Evolutionary conservation across 805 yeast species (phyloP), one percentile per base, ranked within the genome.

Genomic region (Hemisphaericaspora nanyangensis): DNA sequence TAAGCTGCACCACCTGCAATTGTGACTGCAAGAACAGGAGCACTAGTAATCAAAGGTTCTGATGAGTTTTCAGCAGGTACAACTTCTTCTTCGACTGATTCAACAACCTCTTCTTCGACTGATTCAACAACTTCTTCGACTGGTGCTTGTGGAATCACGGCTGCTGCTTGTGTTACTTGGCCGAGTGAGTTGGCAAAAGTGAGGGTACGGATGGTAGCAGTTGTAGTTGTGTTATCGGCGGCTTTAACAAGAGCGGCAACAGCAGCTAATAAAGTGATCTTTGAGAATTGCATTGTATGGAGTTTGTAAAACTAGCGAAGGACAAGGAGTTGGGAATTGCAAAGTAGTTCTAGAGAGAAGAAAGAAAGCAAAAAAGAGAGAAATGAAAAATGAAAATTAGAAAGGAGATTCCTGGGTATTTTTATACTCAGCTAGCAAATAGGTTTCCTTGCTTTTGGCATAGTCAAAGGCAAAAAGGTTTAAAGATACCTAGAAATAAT

Each of bases 1-100:
- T n/a, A n/a, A n/a, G n/a, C n/a, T n/a, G n/a, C n/a, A n/a, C n/a
- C n/a, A n/a, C n/a, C n/a, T 46, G 63, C 59, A 34, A 55, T 49
- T 39, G 55, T 42, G 37, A 54, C 41, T 49, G 46, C 39, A 51
- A 48, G 44, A 18, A 16, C 6, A 38, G 46, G 44, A 31, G 40
- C 47, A 29, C 55, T 28, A 19, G 54, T 45, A 45, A 43, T 39
- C 5, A 12, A 22, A 22, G 12, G 40, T 15, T 44, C 40, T 58
- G 74, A 73, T 57, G 74, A 69, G 65, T 63, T 51, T 40, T 73
- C 67, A 49, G 28, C 29, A 31, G 40, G 47, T 37, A 34, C 61
- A 60, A 77, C 78, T 64, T 80, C 75, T 67, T 64, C 52, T 48
- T 77, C 72, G 68, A 71, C 58, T 58, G 79, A 70, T 44, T 60